These are phyloP conservation scores for Micractinium conductrix DNA, from an alignment of 139 green algal genomes.

Conservation along the genomic window DNA sequence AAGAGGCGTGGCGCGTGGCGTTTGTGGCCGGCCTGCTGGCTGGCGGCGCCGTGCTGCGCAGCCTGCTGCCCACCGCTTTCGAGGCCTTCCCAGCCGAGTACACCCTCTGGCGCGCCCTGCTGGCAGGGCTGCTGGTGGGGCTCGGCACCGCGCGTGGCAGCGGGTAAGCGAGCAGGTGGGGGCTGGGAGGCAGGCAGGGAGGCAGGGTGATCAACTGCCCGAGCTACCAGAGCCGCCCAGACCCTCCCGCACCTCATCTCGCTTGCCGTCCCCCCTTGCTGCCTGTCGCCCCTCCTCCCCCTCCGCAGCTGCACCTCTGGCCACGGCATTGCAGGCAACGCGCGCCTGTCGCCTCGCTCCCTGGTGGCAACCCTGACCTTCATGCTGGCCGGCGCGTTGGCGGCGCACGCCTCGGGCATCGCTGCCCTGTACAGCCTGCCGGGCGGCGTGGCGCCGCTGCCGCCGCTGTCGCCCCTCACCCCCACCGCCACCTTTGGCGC, in stretches of 20 bases:
- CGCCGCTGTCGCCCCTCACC: not conserved
- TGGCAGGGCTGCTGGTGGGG: slow-evolving; percentile 71
- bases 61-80: slow-evolving; percentile 27
- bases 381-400: slow-evolving; percentile 64
- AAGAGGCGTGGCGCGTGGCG: slow-evolving; percentile 24
- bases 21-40: slow-evolving; percentile 40
- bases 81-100: slow-evolving; percentile 26
- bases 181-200: too few species aligned
- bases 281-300: not conserved
- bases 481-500: not conserved
- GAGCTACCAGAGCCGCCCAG: too few species aligned
- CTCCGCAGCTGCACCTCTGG: slow-evolving; percentile 82
- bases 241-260: too few species aligned
- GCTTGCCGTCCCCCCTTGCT: too few species aligned
- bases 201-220: too few species aligned
- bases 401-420: slow-evolving; percentile 32
- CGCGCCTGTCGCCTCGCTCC: slow-evolving; percentile 54
- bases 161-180: slow-evolving; percentile 66
- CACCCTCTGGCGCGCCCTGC: not conserved
- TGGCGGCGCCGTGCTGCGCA: slow-evolving; percentile 27
- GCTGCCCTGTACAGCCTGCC: slow-evolving; percentile 25
- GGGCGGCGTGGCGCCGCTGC: slow-evolving; percentile 10
- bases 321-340: slow-evolving; percentile 73
- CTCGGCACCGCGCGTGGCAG: slow-evolving; percentile 65
- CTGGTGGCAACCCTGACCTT: slow-evolving; percentile 52